These are phyloP conservation scores for Hyaloscypha variabilis DNA, from an alignment of 495 filamentous ascomycete genomes.

Conservation along the genomic window DNA sequence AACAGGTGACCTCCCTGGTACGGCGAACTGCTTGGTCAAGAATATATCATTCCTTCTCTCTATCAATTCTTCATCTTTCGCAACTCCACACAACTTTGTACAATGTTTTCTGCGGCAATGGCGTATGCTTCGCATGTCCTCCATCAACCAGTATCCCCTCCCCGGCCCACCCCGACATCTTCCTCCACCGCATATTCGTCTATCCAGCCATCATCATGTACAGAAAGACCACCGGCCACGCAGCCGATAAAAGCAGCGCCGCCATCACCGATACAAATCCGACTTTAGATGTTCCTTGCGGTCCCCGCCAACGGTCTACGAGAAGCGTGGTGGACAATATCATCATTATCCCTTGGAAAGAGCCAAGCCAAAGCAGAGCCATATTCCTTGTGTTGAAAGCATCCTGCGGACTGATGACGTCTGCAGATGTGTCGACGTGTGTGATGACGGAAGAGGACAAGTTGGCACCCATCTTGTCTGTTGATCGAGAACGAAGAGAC, in stretches of 20 bases:
- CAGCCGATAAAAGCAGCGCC: not conserved
- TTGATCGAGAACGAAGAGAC: not conserved
- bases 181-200: not conserved
- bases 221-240: conserved; percentile 6
- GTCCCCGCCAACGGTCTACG: conserved; percentile 6
- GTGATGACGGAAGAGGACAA: not conserved
- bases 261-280: conserved; percentile 4
- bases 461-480: conserved; percentile 1
- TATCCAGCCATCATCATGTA: conserved; percentile 7
- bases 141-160: too few species aligned
- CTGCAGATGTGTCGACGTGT: not conserved
- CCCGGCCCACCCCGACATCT: not conserved
- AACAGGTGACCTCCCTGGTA: too few species aligned
- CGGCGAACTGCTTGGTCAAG: too few species aligned
- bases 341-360: conserved; percentile 3
- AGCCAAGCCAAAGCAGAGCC: not conserved
- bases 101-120: too few species aligned
- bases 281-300: not conserved
- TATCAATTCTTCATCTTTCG: too few species aligned
- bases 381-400: not conserved
- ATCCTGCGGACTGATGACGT: conserved; percentile 3
- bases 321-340: conserved; percentile 2
- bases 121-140: too few species aligned
- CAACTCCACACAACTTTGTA: too few species aligned
- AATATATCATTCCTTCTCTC: too few species aligned